Evolutionary conservation across 768 basidiomycete species (phyloP), one percentile per base, ranked within the genome.

Genomic region (Lactarius tabidus): DNA sequence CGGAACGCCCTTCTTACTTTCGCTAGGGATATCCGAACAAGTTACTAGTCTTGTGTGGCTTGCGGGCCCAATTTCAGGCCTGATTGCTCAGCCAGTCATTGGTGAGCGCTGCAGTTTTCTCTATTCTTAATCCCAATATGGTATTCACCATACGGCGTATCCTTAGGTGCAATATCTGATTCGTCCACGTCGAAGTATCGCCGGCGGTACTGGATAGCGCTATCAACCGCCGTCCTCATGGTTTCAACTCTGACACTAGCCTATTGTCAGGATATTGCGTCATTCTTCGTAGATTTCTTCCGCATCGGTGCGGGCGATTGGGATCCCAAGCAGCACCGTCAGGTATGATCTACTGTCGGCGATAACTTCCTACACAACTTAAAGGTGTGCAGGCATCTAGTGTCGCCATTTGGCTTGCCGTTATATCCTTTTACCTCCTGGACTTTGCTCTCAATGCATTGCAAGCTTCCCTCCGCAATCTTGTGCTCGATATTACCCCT

Each of bases 401-500:
- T 68, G 85, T 83, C 31, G 85, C 94, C 14, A 96, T 98, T 63
- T 85, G 81, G 57, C 84, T 98, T 58, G 97, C 95, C 2, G 84
- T 99, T 31, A 79, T 88, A 28, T 89, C 91, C 0, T 98, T 99
- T 78, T 99, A 97, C 73, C 75, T 95, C 56, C 81, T 99, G 38
- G 97, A 99, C 76, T 99, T 99, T 73, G 92, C 94, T n/a, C 82
- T 99, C 64, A 99, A 99, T 75, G 97, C 93, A 5, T 77, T 96
- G 54, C 93, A 96, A 81, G 93, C 92, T 2, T 96, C 94, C 14
- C 79, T 98, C 38, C 81, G 95, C 57, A 97, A 97, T 75, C 85
- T 99, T n/a, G 81, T 98, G 15, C 82, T 99, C 64, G 97, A 99
- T 73, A 78, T 96, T 58, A 85, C 93, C 0, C 95, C 97, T 7